Evolutionary conservation across 176 grass and related monocot species (phyloP).

Genomic region (Oryza nivara): DNA sequence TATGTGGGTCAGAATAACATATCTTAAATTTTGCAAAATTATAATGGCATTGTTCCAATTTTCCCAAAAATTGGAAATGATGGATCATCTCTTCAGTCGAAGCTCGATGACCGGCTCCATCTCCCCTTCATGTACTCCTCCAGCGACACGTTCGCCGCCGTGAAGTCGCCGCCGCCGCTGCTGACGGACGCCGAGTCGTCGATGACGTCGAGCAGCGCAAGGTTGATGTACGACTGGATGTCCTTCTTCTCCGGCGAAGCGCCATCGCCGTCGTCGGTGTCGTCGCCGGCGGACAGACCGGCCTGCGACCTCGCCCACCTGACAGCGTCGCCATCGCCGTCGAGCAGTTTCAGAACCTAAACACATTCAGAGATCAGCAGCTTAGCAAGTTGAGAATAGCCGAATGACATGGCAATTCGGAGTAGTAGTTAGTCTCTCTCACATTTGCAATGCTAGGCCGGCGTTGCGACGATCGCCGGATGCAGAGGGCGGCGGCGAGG

Average conservation of each 20-base stretch:
- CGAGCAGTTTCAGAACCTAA: slow-evolving; percentile 69
- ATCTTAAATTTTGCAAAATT: too few species aligned
- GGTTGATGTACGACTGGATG: slow-evolving; percentile 84
- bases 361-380: background rate
- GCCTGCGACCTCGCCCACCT: slow-evolving; percentile 57
- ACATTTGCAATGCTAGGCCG: slow-evolving; percentile 65
- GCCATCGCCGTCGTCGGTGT: background rate
- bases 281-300: background rate
- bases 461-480: slow-evolving; percentile 51
- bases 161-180: slow-evolving; percentile 49
- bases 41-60: too few species aligned
- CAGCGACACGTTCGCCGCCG: slow-evolving; percentile 56
- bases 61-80: background rate
- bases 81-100: slow-evolving; percentile 12
- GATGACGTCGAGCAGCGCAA: slow-evolving; percentile 72
- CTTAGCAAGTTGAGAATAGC: background rate
- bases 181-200: slow-evolving; percentile 59
- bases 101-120: slow-evolving; percentile 88
- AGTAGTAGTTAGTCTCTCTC: too few species aligned
- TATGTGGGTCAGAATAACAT: too few species aligned
- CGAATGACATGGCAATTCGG: background rate
- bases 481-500: slow-evolving; percentile 77
- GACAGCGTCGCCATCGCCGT: slow-evolving; percentile 58
- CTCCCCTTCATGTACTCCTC: slow-evolving; percentile 83
- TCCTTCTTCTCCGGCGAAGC: slow-evolving; percentile 38